Base-by-base conservation (phyloP, 495 filamentous ascomycete species). In the Penicillium roqueforti region DNA sequence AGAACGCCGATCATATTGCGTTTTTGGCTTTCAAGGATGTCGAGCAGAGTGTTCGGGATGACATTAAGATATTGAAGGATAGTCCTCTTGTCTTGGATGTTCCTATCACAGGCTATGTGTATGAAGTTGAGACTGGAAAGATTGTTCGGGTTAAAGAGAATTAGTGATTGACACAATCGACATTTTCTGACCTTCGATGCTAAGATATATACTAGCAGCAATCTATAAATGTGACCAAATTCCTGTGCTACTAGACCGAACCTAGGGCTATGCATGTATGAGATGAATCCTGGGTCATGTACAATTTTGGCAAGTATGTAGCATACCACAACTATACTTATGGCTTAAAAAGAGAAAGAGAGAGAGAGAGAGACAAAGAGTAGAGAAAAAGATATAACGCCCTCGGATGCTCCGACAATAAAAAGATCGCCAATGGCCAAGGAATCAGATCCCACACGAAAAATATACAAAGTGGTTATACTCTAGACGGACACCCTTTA, bases 41-140 rank as follows among this genome's bases (percentile, higher is more conserved):
- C 40, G 79, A 86, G 40, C 53, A 78, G 64, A 83, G 78, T 19
- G 83, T 92, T 0, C 73, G 68, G 58, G 76, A 85, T 37, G 89
- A 95, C 69, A 77, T 93, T 1, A 60, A 67, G 52, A 80, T 77
- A 53, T 60, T 93, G 63, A 86, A 80, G 73, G 70, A 59, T 26
- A 78, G 74, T 38, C 79, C 79, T 50, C 67, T 84, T 34, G 78
- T 92, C 6, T 74, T 82, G 34, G 79, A 73, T 48, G 73, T 87
- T 7, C 72, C 63, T 3, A 74, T 92, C 39, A 87, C 79, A 11
- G 89, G 90, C 1, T 92, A 86, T 83, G 62, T 92, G 4, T 92
- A 91, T 75, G 84, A 92, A 61, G 86, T 91, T 51, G 81, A 88
- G 74, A 90, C 80, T 4, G 88, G 89, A 1, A 87, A 80, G 72